Conservation (phyloP, 371 early-diverging fungal genomes). For the Apophysomyces variabilis region DNA sequence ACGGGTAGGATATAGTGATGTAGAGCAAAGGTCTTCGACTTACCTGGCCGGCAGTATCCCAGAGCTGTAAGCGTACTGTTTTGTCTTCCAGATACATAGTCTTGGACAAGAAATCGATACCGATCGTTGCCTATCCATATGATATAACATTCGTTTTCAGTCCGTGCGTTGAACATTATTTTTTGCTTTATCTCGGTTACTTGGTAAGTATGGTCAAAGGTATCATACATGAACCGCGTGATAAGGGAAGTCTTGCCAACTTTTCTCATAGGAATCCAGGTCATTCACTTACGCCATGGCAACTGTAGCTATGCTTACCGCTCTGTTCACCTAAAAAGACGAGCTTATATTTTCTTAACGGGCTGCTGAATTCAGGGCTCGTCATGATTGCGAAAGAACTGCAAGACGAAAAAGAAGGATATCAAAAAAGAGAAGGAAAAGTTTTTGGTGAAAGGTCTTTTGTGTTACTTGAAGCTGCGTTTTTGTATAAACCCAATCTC, state of each 20-base stretch:
- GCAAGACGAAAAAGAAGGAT: not conserved
- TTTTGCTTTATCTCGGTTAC: constrained; percentile 42
- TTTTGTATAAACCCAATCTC: not conserved
- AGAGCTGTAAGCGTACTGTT: constrained; percentile 97
- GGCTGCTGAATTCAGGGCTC: constrained; percentile 53
- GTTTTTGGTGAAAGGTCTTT: constrained; percentile 1
- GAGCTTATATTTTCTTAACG: constrained; percentile 88
- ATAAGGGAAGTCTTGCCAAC: constrained; percentile 99
- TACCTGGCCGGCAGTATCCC: constrained; percentile 99
- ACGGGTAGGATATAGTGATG: too few species aligned
- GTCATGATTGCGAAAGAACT: constrained; percentile 18
- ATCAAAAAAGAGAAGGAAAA: constrained; percentile 11
- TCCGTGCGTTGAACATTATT: too few species aligned
- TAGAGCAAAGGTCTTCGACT: constrained; percentile 3
- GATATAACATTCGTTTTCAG: not conserved
- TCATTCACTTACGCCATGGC: not conserved
- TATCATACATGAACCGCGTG: constrained; percentile 99
- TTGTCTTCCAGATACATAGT: constrained; percentile 98
- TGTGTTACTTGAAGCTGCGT: constrained; percentile 7
- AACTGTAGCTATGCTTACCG: constrained; percentile 59
- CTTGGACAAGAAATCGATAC: constrained; percentile 99
- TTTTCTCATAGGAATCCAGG: constrained; percentile 24
- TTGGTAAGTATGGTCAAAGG: constrained; percentile 96
- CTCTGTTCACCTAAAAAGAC: constrained; percentile 97
- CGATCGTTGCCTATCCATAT: constrained; percentile 92